phyloP scores from a whole-genome alignment of 2,329 filamentous ascomycete species.

The Exophiala oligosperma region DNA sequence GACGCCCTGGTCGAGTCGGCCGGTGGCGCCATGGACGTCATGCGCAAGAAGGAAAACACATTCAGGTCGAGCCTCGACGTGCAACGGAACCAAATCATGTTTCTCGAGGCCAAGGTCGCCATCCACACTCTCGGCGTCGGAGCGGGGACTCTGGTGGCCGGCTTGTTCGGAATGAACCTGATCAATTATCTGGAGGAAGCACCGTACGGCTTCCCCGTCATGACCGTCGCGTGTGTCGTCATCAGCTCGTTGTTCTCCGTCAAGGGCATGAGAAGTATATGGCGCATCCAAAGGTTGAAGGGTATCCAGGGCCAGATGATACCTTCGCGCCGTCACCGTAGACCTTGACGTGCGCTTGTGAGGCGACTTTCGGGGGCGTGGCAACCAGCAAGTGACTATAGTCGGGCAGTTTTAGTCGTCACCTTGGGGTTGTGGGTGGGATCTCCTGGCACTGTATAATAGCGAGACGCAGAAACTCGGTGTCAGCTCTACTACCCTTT shows the following conservation, averaged over 20 bases:
- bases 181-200: slow-evolving; percentile 39
- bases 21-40: slow-evolving; percentile 31
- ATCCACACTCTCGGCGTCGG: slow-evolving; percentile 40
- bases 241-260: slow-evolving; percentile 30
- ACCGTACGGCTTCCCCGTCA: slow-evolving; percentile 31
- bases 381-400: too few species aligned
- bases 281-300: slow-evolving; percentile 28
- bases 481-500: not conserved
- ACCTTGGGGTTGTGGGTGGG: too few species aligned
- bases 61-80: slow-evolving; percentile 37
- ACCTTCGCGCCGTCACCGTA: not conserved
- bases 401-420: too few species aligned
- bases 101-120: slow-evolving; percentile 39
- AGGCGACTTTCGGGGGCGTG: too few species aligned
- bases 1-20: slow-evolving; percentile 37
- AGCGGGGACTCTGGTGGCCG: slow-evolving; percentile 37
- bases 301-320: slow-evolving; percentile 10
- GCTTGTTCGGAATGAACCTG: slow-evolving; percentile 41
- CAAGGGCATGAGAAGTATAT: slow-evolving; percentile 31
- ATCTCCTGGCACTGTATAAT: too few species aligned
- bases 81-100: slow-evolving; percentile 42
- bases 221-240: slow-evolving; percentile 24
- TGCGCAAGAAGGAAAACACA: slow-evolving; percentile 36
- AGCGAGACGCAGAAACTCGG: too few species aligned
- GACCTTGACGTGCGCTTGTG: not conserved